Conservation (phyloP, 148 eudicot species). For the Pharnaceum exiguum region DNA sequence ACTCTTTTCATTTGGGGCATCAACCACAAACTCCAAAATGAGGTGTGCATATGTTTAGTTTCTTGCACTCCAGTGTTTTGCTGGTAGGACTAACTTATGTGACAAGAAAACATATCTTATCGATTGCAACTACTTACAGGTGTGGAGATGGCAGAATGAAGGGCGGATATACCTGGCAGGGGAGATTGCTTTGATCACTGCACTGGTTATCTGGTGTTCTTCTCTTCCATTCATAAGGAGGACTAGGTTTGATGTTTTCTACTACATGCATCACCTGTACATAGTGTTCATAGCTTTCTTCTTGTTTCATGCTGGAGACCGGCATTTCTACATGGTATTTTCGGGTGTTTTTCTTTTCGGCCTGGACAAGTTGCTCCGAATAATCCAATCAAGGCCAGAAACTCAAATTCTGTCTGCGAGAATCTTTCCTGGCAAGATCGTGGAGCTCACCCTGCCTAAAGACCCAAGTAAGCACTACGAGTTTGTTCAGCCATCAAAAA, state of each 20-base stretch:
- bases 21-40: slow-evolving; percentile 20
- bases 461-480: slow-evolving; percentile 47
- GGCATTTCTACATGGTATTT: slow-evolving; percentile 70
- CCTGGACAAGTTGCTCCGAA: slow-evolving; percentile 59
- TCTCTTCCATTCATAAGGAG: slow-evolving; percentile 82
- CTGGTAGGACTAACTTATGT: too few species aligned
- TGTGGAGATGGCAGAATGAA: slow-evolving; percentile 84
- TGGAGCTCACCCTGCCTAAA: slow-evolving; percentile 72
- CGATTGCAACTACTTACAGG: slow-evolving; percentile 41
- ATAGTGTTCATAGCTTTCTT: slow-evolving; percentile 56
- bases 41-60: slow-evolving; percentile 8
- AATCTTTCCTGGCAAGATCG: slow-evolving; percentile 60
- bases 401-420: slow-evolving; percentile 60
- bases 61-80: not conserved
- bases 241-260: slow-evolving; percentile 60
- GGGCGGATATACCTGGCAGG: slow-evolving; percentile 83
- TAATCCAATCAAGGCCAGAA: slow-evolving; percentile 56
- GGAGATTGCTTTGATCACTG: slow-evolving; percentile 55
- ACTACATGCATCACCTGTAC: slow-evolving; percentile 76
- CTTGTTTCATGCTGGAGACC: slow-evolving; percentile 82
- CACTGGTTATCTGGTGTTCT: slow-evolving; percentile 65
- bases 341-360: slow-evolving; percentile 71
- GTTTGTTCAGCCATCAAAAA: not conserved
- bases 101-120: not conserved
- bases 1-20: slow-evolving; percentile 74